These are phyloP conservation scores for Oryza rufipogon DNA, from an alignment of 176 grass and related monocot species.

Conservation along the genomic window DNA sequence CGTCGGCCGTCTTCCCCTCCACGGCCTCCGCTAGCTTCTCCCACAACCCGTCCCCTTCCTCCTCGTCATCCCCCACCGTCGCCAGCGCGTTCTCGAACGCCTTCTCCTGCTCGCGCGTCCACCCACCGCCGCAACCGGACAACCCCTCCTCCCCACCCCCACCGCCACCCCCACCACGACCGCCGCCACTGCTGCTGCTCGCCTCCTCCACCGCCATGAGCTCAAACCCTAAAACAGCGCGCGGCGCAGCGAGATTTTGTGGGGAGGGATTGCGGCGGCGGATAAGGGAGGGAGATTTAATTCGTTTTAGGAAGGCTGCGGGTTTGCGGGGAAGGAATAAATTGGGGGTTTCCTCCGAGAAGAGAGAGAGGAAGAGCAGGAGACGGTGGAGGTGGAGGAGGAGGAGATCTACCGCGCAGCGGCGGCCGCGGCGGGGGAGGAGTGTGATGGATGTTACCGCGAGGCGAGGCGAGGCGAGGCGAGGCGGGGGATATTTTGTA, in stretches of 20 bases:
- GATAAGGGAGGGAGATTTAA: slow-evolving; percentile 32
- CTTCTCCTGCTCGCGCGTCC: slow-evolving; percentile 86
- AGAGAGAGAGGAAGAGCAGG: slow-evolving; percentile 13
- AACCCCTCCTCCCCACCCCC: slow-evolving; percentile 34
- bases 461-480: background rate
- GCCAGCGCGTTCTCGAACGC: slow-evolving; percentile 83
- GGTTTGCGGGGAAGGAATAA: slow-evolving; percentile 40
- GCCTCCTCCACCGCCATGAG: slow-evolving; percentile 67
- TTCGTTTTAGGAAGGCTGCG: slow-evolving; percentile 41
- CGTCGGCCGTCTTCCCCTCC: slow-evolving; percentile 63
- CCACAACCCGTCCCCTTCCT: slow-evolving; percentile 56
- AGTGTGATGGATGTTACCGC: slow-evolving; percentile 13
- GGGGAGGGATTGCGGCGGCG: slow-evolving; percentile 42
- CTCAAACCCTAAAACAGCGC: slow-evolving; percentile 15
- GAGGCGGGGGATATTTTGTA: slow-evolving; percentile 39
- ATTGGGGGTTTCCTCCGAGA: slow-evolving; percentile 47
- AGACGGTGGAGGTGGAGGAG: slow-evolving; percentile 13
- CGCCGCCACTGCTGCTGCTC: slow-evolving; percentile 57
- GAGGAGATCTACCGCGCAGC: slow-evolving; percentile 50
- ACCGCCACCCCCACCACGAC: background rate
- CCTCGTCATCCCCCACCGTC: slow-evolving; percentile 31
- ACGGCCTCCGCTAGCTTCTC: slow-evolving; percentile 65
- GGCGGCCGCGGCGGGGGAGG: slow-evolving; percentile 3
- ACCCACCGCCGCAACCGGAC: slow-evolving; percentile 19
- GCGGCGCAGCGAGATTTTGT: background rate